These are phyloP conservation scores for Aureobasidium namibiae DNA, from an alignment of 2,329 filamentous ascomycete species.

Conservation along the genomic window DNA sequence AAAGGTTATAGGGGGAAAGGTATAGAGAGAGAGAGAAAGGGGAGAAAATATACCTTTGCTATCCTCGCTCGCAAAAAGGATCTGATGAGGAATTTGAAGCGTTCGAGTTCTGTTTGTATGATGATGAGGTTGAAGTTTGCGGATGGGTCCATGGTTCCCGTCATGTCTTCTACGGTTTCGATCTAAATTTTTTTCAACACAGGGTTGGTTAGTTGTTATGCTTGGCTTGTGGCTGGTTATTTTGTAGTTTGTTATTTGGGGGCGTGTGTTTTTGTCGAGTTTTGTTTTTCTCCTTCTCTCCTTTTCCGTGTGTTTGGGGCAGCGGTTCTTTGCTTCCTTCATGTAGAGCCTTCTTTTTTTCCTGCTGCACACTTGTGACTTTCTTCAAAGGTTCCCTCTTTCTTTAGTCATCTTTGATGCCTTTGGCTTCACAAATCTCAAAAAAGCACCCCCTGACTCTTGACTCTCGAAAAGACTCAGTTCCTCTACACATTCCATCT, in stretches of 20 bases:
- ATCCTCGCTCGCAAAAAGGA: conserved; percentile 77
- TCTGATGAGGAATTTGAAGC: conserved; percentile 85
- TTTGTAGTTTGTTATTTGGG: background rate
- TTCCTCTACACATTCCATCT: too few relatives aligned
- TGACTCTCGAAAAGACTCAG: too few relatives aligned
- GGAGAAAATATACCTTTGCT: conserved; percentile 55
- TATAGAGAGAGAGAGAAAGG: background rate
- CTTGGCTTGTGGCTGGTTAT: too few relatives aligned
- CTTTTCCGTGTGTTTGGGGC: too few relatives aligned
- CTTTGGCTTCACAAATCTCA: too few relatives aligned
- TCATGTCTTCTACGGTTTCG: conserved; percentile 50
- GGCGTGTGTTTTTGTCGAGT: background rate
- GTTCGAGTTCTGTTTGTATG: conserved; percentile 89
- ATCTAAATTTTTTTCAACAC: conserved; percentile 28
- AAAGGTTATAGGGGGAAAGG: background rate
- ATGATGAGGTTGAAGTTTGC: conserved; percentile 91
- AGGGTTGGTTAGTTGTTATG: background rate
- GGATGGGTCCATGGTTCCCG: conserved; percentile 77
- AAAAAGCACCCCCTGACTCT: too few relatives aligned
- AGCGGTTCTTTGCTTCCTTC: too few relatives aligned
- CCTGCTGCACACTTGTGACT: too few relatives aligned
- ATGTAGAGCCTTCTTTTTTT: too few relatives aligned
- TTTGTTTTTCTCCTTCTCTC: background rate
- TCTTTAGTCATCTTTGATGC: too few relatives aligned
- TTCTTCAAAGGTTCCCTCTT: too few relatives aligned